Base-by-base conservation (phyloP, 148 eudicot species). In the Rhododendron kiyosumense region DNA sequence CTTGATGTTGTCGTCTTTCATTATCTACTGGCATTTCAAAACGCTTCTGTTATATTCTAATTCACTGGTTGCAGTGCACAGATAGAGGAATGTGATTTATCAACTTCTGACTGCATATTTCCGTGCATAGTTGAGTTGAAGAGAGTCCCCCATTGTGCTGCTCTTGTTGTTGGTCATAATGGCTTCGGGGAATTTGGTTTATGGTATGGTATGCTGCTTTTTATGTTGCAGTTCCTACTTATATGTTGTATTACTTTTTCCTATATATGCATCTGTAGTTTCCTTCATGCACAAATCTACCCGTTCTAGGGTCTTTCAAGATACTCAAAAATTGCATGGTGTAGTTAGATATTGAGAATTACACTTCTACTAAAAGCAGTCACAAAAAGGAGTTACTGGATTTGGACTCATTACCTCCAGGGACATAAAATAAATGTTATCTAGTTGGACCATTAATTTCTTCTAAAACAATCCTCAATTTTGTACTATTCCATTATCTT, bases 181-280 rank as follows among this genome's bases (percentile, higher is more conserved):
- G 98, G 98, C 78, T 92, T 90, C 86, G 99, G 98, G 82, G 95
- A 94, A 65, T 97, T 97, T 82, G 89, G 93, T 88, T 81, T 97
- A 67, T 97, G 99, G 99, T 97, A 94, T 87, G 91, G 98, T 97
- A 94, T 87, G 92, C 86, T 81, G 22, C 80, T 85, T 79, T 86
- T 36, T 46, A 26, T 57, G 79, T 63, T 24, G 20, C 43, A 54
- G 24, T 81, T 79, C 79, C 41, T 78, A 2, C 80, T 51, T 85
- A 63, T 28, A 34, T 83, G 36, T 83, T 45, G 14, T 34, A 11
- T 18, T 26, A 48, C 18, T 52, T 51, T 69, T 78, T 22, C 20
- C 24, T 78, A 38, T 28, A 28, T 22, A 28, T 22, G 28, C 49
- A 78, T 10, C 48, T 22, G 24, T 77, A 43, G 28, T 77, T 77